These are phyloP conservation scores for Leptomonas pyrrhocoris DNA, from an alignment of 208 protist species.

Conservation along the genomic window DNA sequence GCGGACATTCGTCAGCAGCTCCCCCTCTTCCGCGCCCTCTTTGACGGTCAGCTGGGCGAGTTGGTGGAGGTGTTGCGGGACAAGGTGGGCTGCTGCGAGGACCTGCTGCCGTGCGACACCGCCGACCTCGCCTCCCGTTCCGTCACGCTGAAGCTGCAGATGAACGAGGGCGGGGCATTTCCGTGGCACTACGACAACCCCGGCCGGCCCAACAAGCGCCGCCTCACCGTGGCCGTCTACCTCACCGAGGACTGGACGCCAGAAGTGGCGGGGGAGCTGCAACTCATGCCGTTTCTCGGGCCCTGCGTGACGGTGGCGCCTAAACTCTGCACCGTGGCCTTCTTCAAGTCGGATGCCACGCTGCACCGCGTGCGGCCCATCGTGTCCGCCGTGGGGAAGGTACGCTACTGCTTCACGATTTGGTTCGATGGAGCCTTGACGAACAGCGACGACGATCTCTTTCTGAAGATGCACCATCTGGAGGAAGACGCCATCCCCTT, in stretches of 20 bases:
- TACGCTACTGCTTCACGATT: constrained; percentile 62
- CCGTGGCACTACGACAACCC: constrained; percentile 75
- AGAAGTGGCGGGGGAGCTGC: constrained; percentile 43
- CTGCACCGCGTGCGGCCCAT: constrained; percentile 49
- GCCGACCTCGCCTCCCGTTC: constrained; percentile 15
- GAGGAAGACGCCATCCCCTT: constrained; percentile 31
- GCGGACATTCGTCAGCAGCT: constrained; percentile 30
- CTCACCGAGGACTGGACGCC: constrained; percentile 44
- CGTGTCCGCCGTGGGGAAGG: neutral
- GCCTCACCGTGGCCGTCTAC: constrained; percentile 65
- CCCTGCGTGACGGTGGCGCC: constrained; percentile 36
- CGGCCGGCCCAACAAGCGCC: constrained; percentile 46
- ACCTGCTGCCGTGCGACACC: constrained; percentile 31
- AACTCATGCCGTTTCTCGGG: constrained; percentile 50
- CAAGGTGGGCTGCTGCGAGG: constrained; percentile 34
- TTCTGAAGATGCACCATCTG: constrained; percentile 42
- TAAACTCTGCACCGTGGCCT: constrained; percentile 39
- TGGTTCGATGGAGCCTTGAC: constrained; percentile 50
- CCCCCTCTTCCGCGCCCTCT: constrained; percentile 39
- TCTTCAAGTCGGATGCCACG: constrained; percentile 50
- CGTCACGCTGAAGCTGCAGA: constrained; percentile 60
- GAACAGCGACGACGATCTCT: constrained; percentile 51
- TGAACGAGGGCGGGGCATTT: constrained; percentile 59
- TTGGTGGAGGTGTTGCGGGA: constrained; percentile 45
- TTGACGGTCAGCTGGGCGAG: constrained; percentile 36